A percentile compares a stretch with the other conserved stretches of the same genome.
phyloP scores from a whole-genome alignment of 306 rosid genomes.

The Dryas drummondii region DNA sequence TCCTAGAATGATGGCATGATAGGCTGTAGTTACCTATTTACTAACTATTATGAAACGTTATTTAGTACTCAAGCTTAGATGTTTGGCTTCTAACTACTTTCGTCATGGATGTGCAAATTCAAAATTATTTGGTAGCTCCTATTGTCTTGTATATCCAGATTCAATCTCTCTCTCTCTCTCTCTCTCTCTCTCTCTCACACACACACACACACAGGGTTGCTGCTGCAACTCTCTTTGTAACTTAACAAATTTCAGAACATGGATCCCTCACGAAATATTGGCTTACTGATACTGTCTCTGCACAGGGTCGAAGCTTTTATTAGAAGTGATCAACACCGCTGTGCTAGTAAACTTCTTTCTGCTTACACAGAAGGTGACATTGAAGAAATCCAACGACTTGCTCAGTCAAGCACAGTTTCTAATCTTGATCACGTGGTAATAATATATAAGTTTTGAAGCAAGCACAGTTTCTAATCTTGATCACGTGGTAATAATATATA shows the following conservation, averaged over 20 bases:
- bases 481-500: conserved; percentile 61
- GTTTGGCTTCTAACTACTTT: too few species aligned
- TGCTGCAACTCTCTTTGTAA: background rate
- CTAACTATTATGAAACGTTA: background rate
- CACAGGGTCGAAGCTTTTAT: conserved; percentile 79
- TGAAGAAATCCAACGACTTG: conserved; percentile 80
- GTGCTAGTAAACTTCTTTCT: conserved; percentile 74
- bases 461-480: conserved; percentile 76
- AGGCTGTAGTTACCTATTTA: background rate
- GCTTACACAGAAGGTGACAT: conserved; percentile 75
- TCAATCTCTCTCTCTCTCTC: too few species aligned
- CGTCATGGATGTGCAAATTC: too few species aligned
- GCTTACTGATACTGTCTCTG: conserved; percentile 4
- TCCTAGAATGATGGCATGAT: conserved; percentile 8
- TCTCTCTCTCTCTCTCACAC: too few species aligned
- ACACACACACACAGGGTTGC: too few species aligned
- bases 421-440: conserved; percentile 87
- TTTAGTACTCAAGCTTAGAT: too few species aligned
- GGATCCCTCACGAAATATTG: background rate
- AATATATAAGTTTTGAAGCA: conserved; percentile 36
- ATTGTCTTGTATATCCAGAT: too few species aligned
- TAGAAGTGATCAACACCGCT: conserved; percentile 71
- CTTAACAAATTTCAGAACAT: background rate
- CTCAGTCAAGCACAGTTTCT: conserved; percentile 64
- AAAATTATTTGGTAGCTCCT: too few species aligned